Base-by-base conservation (phyloP, 352 stramenopile species). In the Phytophthora pistaciae region DNA sequence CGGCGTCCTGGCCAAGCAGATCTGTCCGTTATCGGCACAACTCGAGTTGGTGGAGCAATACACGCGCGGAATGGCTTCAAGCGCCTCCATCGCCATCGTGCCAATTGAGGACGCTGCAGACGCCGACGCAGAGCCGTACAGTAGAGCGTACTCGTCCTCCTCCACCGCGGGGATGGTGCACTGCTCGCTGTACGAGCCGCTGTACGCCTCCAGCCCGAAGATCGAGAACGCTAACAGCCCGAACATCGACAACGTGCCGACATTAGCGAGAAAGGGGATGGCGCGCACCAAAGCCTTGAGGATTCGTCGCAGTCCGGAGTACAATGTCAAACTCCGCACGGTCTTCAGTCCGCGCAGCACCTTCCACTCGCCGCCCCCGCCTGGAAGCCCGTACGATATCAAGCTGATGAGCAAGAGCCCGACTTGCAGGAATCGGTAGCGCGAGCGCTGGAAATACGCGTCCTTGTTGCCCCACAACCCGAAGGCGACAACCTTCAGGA, bases 221-320 rank as follows among this genome's bases (percentile, higher is more conserved):
- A 95, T 90, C 16, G 85, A 91, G 60, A 95, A 95, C 20, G 84
- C 84, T 10, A 95, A 77, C 27, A 95, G 54, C 7, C 90, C 90
- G 31, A 95, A 95, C 54, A 93, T 72, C 5, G 87, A 79, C 33
- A 95, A 78, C 25, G 84, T 91, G 4, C 70, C 78, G 16, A 95
- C 87, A 54, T 95, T 95, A 33, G 87, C 83, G 3, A 95, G 74
- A 53, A 95, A 93, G 27, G 87, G 87, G 4, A 95, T 77, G 0
- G 87, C 87, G 1, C 85, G 82, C 38, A 80, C 75, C 10, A 95
- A 69, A 11, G 87, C 81, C 54, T 87, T 84, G 16, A 93, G 58
- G 49, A 95, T 95, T 42, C 87, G 85, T 3, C 84, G 79, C 33
- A 95, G 60, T 0, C 87, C 87, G 1, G 80, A 70, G 60, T 91